Base-by-base conservation (phyloP, 1,284 basidiomycete species). In the Puccinia triticina region DNA sequence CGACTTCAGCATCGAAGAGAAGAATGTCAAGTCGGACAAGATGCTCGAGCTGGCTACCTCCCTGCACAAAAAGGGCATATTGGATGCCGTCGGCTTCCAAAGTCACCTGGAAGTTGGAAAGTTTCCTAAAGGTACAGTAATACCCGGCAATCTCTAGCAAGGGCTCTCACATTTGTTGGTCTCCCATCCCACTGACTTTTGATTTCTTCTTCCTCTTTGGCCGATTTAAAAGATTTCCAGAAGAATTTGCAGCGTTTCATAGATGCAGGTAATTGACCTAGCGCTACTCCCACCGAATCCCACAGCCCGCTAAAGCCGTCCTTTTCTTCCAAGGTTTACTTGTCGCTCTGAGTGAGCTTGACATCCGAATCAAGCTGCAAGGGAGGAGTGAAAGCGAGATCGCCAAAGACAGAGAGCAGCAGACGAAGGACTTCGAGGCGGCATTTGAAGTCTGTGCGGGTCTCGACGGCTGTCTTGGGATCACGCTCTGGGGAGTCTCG, bases 341-440 rank as follows among this genome's bases (percentile, higher is more conserved):
- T 21, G 71, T 73, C 18, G 71, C 71, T 53, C 1, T 73, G 32
- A 73, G 43, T 34, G 71, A 73, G 71, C 71, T 73, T 73, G 71
- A 73, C 71, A 55, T 73, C 16, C 71, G 71, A 12, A 73, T 73
- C 48, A 2, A 11, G 32, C 26, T 73, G 37, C 12, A 50, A 55
- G 71, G 71, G 3, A 34, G 71, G 11, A 73, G 21, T 69, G 66
- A 43, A 48, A 29, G n/a, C 46, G 40, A 69, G 11, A 46, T 69
- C 12, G 66, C 43, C 1, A 53, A 73, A 32, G 71, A 50, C 21
- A 73, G 48, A 32, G 16, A 29, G 48, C 71, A 73, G 34, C 71
- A 73, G 48, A 73, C 32, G 21, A 21, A 23, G 29, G 71, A 73
- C 34, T 73, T 73, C 48, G 43, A 73, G n/a, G 23, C 46, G 32